A percentile compares a stretch with the other conserved stretches of the same genome.
These are phyloP conservation scores for Aspergillus sp. DNA, from an alignment of 2,329 filamentous ascomycete genomes.

Conservation along the genomic window DNA sequence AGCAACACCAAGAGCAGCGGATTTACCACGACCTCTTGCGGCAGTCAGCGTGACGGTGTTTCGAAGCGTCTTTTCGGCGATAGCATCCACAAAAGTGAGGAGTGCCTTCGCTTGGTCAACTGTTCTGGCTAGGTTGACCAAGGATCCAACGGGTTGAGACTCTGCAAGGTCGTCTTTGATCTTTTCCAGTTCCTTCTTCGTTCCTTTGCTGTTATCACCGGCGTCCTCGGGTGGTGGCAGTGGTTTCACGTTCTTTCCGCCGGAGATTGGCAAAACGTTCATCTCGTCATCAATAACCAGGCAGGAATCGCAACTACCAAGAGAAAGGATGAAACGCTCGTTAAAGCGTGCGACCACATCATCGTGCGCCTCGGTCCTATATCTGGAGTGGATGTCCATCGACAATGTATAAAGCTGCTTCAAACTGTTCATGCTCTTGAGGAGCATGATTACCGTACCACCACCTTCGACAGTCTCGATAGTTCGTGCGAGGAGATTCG, in stretches of 20 bases:
- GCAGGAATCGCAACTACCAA: slow-evolving; percentile 93
- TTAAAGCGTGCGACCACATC: slow-evolving; percentile 97
- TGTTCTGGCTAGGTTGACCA: slow-evolving; percentile 83
- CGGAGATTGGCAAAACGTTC: slow-evolving; percentile 95
- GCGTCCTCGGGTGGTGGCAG: slow-evolving; percentile 75
- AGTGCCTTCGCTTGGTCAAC: slow-evolving; percentile 95
- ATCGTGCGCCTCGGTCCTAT: slow-evolving; percentile 91
- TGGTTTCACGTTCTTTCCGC: slow-evolving; percentile 83
- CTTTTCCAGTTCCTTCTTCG: slow-evolving; percentile 72
- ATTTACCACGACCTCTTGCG: slow-evolving; percentile 93
- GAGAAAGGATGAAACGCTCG: slow-evolving; percentile 90
- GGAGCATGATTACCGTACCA: slow-evolving; percentile 80
- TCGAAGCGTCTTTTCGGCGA: slow-evolving; percentile 90
- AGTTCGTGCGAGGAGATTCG: slow-evolving; percentile 91
- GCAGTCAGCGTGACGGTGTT: slow-evolving; percentile 94
- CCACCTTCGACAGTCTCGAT: slow-evolving; percentile 98
- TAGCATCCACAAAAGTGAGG: slow-evolving; percentile 94
- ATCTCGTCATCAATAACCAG: slow-evolving; percentile 96
- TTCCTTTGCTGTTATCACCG: slow-evolving; percentile 67
- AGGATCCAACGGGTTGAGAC: slow-evolving; percentile 78
- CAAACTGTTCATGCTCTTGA: slow-evolving; percentile 96
- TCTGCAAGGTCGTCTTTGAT: slow-evolving; percentile 88
- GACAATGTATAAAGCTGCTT: slow-evolving; percentile 95
- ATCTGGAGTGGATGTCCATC: slow-evolving; percentile 97
- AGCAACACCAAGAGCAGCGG: slow-evolving; percentile 89